Evolutionary conservation across 1,139 yeast species (phyloP), one percentile per base, ranked within the genome.

Genomic region (Hyphopichia buzzinii): DNA sequence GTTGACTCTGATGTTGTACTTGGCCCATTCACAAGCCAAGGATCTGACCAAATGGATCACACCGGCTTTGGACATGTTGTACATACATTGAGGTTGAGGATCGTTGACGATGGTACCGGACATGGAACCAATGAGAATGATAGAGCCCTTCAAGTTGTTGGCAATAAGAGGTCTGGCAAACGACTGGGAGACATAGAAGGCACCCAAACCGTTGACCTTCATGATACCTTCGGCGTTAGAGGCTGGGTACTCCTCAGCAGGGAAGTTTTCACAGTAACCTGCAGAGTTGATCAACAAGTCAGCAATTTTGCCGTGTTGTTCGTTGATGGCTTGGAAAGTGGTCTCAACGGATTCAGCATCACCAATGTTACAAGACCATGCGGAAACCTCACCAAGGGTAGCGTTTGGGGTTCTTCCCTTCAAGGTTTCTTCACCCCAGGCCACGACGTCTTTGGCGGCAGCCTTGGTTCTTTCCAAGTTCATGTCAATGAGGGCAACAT

Each of bases 201-300:
- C 79, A 12, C 95, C 95, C 59, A 83, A 67, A 19, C 84, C 74
- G 59, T 85, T 84, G 40, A 84, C 94, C 53, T 81, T 77, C 62
- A 83, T 71, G 42, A 85, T 64, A 24, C 75, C 73, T 51, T 82
- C 87, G 37, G 89, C 86, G 51, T 81, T 81, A 37, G 62, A 55
- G 26, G 87, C 77, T 14, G 92, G 90, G 62, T 84, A 85, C 35
- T 83, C 86, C 50, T 81, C 78, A 21, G 94, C 94, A 3, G 87
- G 77, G 62, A 72, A 77, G 64, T 82, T 84, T 57, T 84, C 89
- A 56, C 88, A 81, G 67, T 81, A 85, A n/a, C 95, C 94, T 10
- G 95, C 94, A 34, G 88, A 73, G 64, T 85, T 84, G 43, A 85
- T 73, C 50, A 85, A 72, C 43, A 84, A 65, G 50, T 81, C 78